Evolutionary conservation across 495 filamentous ascomycete genomes (phyloP).

Genomic region (Penicillium argentinense): DNA sequence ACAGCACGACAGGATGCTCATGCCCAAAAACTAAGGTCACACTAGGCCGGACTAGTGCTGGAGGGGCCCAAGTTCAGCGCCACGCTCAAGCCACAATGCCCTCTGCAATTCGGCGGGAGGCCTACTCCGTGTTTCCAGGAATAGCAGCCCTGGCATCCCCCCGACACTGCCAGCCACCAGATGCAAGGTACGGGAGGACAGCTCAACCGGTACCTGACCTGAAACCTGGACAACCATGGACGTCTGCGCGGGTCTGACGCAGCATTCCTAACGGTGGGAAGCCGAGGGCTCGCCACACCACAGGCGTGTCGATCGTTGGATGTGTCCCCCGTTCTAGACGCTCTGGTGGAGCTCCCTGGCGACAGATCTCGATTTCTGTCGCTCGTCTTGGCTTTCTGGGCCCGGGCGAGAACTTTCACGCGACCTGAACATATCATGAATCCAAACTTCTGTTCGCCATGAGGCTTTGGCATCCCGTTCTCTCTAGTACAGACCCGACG

Average conservation of each 20-base stretch:
- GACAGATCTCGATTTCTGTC: not conserved
- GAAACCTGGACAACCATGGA: conserved; percentile 3
- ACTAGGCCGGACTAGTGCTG: not conserved
- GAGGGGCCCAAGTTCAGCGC: conserved; percentile 3
- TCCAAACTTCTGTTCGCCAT: no score
- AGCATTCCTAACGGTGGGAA: not conserved
- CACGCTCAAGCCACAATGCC: conserved; percentile 9
- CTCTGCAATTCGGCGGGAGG: no score
- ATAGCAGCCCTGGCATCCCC: no score
- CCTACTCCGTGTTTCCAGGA: no score
- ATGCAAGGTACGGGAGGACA: not conserved
- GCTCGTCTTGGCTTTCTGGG: not conserved
- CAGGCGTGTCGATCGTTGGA: conserved; percentile 1
- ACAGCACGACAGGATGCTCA: not conserved
- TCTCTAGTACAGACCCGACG: no score
- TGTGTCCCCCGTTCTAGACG: not conserved
- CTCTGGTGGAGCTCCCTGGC: not conserved
- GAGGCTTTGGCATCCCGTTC: no score
- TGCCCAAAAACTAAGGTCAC: not conserved
- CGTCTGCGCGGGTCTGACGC: not conserved
- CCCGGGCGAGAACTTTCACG: not conserved
- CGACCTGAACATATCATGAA: not conserved
- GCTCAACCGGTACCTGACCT: not conserved
- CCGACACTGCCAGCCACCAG: not conserved
- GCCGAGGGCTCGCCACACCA: not conserved